Evolutionary conservation across 2,329 filamentous ascomycete species (phyloP), one percentile per base, ranked within the genome.

Genomic region (Paecilomyces fulvus): DNA sequence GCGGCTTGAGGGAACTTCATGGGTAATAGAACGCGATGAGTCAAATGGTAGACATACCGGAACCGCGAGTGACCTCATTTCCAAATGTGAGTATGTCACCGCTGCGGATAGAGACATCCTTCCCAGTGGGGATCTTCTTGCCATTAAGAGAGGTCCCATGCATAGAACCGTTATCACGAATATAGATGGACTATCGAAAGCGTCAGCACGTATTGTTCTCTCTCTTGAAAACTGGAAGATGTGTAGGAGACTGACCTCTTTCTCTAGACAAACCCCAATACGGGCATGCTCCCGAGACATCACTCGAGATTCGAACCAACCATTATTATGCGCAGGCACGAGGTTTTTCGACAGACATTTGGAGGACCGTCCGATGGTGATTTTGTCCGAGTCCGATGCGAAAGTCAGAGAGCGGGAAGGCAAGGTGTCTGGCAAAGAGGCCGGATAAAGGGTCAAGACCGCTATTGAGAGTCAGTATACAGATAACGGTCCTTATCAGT

Each of bases 91-190:
- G 48, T 1, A 69, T 56, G 60, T 75, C 72, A 14, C 67, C 70
- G 52, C 60, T 67, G 1, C 67, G 66, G 25, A 83, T 58, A 1
- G 68, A 58, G 52, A 75, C 72, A 17, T 73, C 69, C 54, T 72
- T 61, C 2, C 67, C 69, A 10, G 75, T 53, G 3, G 63, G 56
- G 25, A 83, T 64, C 43, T 72, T 75, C 43, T 60, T 63, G 33
- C 75, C 74, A 61, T 85, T 83, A 52, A 86, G 60, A 57, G 70
- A 77, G 17, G 83, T 86, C 30, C 84, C 84, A 65, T 87, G 84
- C 77, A 84, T 84, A 8, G 83, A 86, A 31, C 75, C 77, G 17
- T 73, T 72, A 63, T 87, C 84, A 57, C 70, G 72, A 58, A 87
- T 73, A 53, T 73, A 77, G 50, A 84, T 68, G 51, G 64, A 58